Evolutionary conservation across 768 basidiomycete species (phyloP).

Genomic region (Tricholoma furcatifolium): DNA sequence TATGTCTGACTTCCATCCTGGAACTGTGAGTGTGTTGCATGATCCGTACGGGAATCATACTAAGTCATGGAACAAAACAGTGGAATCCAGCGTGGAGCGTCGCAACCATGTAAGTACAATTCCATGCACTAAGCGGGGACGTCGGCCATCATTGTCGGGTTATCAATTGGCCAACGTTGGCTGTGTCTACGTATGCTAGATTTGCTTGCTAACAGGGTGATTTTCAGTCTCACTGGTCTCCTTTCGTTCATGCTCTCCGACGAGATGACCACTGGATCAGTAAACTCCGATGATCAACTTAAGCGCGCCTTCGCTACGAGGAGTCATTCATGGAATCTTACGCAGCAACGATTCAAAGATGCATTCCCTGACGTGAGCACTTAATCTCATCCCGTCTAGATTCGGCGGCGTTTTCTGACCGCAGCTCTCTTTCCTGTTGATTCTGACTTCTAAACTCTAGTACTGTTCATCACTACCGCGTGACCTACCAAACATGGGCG

Average conservation of each 20-base stretch:
- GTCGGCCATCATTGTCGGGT: conserved; percentile 7
- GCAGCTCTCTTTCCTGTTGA: conserved; percentile 10
- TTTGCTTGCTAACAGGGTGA: conserved; percentile 9
- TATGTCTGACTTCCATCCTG: conserved; percentile 95
- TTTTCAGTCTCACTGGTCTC: conserved; percentile 82
- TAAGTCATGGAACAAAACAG: conserved; percentile 31
- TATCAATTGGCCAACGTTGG: conserved; percentile 6
- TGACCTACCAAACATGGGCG: conserved; percentile 93
- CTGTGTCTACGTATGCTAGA: conserved; percentile 4
- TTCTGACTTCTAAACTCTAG: conserved; percentile 34
- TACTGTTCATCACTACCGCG: conserved; percentile 65
- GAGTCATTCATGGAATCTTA: conserved; percentile 86
- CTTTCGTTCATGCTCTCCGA: conserved; percentile 94
- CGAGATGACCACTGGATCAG: conserved; percentile 95
- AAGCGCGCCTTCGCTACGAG: conserved; percentile 74
- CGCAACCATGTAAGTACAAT: conserved; percentile 76
- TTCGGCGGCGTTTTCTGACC: not conserved
- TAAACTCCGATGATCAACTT: conserved; percentile 76
- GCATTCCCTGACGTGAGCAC: conserved; percentile 81
- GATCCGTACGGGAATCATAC: not conserved
- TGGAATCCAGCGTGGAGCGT: conserved; percentile 98
- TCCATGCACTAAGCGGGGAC: conserved; percentile 3
- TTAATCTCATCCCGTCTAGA: not conserved
- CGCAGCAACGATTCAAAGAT: conserved; percentile 78
- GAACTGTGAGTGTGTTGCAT: conserved; percentile 66